Base-by-base conservation (phyloP, 75 land plant species). In the Chamaecyparis obtusa region DNA sequence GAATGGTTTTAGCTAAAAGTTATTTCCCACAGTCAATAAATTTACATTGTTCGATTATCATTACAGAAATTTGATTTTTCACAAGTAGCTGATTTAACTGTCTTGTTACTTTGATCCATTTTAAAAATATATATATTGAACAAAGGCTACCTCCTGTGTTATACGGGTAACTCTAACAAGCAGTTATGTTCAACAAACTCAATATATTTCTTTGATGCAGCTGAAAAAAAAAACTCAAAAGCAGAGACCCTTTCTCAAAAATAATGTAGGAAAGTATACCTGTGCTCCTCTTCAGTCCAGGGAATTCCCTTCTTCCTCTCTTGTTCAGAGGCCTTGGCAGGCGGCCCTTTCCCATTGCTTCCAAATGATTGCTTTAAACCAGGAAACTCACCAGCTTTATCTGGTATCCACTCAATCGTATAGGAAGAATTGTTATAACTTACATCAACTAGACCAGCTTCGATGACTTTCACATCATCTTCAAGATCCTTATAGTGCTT, bases 201-300 rank as follows among this genome's bases (percentile, higher is more conserved):
- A 9, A 10, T 2, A 24, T 44, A 44, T 21, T 27, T 46, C 46
- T 81, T 46, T 81, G 49, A 81, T 81, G 32, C 32, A 3, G 83
- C 4, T 27, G 43, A 44, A 81, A 81, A 27, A 46, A 14, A 46
- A 46, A 44, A 81, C 16, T 80, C 30, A 21, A 21, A 27, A 79
- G n/a, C 37, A 81, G 21, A 39, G 24, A 81, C 49, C 10, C 48
- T 44, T 46, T 54, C 43, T 84, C 56, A 55, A 13, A 13, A 51
- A 51, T 11, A 51, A 13, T 51, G 55, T 51, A 51, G 55, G 55
- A 14, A 51, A 84, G 57, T 49, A 48, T 37, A 95, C 96, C 90
- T 95, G 92, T 95, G 96, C 71, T 95, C 96, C 7, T 94, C 95
- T 84, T 95, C 93, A 16, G 96, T 94, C 96, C 96, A 95, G 2